phyloP scores from a whole-genome alignment of 23 red algal species.

The Gracilariopsis chorda region DNA sequence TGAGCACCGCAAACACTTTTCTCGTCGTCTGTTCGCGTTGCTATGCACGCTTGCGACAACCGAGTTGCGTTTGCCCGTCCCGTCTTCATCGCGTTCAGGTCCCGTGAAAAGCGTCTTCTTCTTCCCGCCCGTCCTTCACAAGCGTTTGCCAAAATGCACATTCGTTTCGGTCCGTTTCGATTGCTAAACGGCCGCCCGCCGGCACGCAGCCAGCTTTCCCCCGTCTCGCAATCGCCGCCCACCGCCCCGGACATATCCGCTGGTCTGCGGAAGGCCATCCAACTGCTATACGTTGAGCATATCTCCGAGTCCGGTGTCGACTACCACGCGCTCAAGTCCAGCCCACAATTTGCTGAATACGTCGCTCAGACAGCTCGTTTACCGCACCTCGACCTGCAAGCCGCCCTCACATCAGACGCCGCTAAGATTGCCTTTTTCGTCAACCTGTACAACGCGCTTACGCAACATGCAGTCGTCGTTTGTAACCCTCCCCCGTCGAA shows the following conservation, averaged over 20 bases:
- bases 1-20: too few relatives aligned
- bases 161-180: background rate
- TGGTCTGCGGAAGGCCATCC: slow-evolving; percentile 27
- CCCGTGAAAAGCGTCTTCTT: too few relatives aligned
- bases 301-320: slow-evolving; percentile 63
- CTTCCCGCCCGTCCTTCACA: too few relatives aligned
- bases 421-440: slow-evolving; percentile 71
- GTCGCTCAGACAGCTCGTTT: background rate
- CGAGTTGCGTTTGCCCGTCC: too few relatives aligned
- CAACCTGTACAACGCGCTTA: slow-evolving; percentile 78
- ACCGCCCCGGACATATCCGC: background rate
- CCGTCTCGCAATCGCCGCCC: background rate
- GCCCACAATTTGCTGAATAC: slow-evolving; percentile 44
- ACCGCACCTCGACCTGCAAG: background rate
- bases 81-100: too few relatives aligned
- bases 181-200: background rate
- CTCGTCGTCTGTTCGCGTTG: too few relatives aligned
- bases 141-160: too few relatives aligned
- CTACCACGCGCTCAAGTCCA: slow-evolving; percentile 15
- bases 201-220: background rate
- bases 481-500: background rate
- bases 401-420: background rate
- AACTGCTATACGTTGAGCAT: slow-evolving; percentile 26
- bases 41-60: too few relatives aligned
- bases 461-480: slow-evolving; percentile 61